Conservation (phyloP, 768 basidiomycete species). For the Termitomyces titanicus region DNA sequence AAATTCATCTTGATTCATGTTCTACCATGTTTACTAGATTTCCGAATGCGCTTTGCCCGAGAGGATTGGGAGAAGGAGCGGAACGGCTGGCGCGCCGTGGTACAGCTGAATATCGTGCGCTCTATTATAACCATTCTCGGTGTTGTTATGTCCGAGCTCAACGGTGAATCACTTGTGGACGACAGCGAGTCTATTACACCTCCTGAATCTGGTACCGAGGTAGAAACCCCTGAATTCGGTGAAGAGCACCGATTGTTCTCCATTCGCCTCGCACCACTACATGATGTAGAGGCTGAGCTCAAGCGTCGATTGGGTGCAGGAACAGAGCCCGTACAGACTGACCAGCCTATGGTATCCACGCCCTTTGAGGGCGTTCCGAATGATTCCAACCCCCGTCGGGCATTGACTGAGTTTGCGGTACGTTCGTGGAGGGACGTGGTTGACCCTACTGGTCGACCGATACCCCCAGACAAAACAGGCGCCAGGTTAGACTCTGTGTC, state of each 20-base stretch:
- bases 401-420: slow-evolving; percentile 45
- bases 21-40: slow-evolving; percentile 39
- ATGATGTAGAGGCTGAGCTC: slow-evolving; percentile 58
- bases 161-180: slow-evolving; percentile 30
- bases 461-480: background rate
- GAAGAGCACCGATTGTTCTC: slow-evolving; percentile 52
- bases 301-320: slow-evolving; percentile 55
- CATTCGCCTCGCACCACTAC: slow-evolving; percentile 60
- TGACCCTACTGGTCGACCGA: slow-evolving; percentile 19
- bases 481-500: slow-evolving; percentile 38
- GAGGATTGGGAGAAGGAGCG: slow-evolving; percentile 67
- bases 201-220: slow-evolving; percentile 10
- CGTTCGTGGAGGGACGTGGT: slow-evolving; percentile 51
- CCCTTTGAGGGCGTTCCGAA: slow-evolving; percentile 38
- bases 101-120: slow-evolving; percentile 77
- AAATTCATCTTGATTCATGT: background rate
- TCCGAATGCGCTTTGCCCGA: slow-evolving; percentile 64
- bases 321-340: slow-evolving; percentile 32
- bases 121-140: slow-evolving; percentile 65
- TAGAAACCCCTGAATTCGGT: slow-evolving; percentile 35
- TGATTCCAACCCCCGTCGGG: slow-evolving; percentile 21
- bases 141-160: slow-evolving; percentile 53
- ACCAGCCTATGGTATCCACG: slow-evolving; percentile 37
- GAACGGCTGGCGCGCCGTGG: slow-evolving; percentile 69
- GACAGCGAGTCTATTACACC: slow-evolving; percentile 25